Base-by-base conservation (phyloP, 345 rosid genomes). In the Eucalyptus curtisii region DNA sequence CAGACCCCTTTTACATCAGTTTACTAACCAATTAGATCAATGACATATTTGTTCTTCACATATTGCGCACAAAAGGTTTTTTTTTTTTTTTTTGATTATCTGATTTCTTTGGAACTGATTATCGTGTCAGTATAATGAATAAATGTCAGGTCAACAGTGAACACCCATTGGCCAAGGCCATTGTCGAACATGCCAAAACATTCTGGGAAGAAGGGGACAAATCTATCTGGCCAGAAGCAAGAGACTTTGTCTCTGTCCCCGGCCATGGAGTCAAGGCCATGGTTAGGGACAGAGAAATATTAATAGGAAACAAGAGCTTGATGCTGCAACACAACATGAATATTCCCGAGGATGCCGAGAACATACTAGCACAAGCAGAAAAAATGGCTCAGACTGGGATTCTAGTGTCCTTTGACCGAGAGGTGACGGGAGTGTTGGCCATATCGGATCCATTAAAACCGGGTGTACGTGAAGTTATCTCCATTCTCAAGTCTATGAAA, bases 151-250 rank as follows among this genome's bases (percentile, higher is more conserved):
- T 90, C 44, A 95, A 97, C 93, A 97, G 99, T 50, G 98, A 96
- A 91, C 99, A 97, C 71, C 98, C 99, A 10, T 90, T 96, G 88
- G 99, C 94, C 59, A 97, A 97, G 93, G 96, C 98, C 84, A 91
- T 96, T 53, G 95, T 97, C 20, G 96, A 95, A 89, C 94, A 95
- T 44, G 96, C 94, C 3, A 95, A 93, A 90, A 95, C 94, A 68
- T 94, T 96, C 87, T 91, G 94, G 90, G 95, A 93, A 53, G 95
- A 94, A 48, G 96, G 93, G 92, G 97, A 95, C 90, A 94, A 93
- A 88, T 95, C 95, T 33, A 64, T 88, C 11, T 97, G 98, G 99
- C 96, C 98, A 86, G 96, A 95, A 92, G 98, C 94, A 24, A 88
- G 44, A 79, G 95, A 95, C 88, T 97, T 97, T 81, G 89, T 91